Percentiles rank a stretch among this genome's conserved stretches.
Conservation (phyloP, 495 filamentous ascomycete genomes). For the Xylaria cubensis region DNA sequence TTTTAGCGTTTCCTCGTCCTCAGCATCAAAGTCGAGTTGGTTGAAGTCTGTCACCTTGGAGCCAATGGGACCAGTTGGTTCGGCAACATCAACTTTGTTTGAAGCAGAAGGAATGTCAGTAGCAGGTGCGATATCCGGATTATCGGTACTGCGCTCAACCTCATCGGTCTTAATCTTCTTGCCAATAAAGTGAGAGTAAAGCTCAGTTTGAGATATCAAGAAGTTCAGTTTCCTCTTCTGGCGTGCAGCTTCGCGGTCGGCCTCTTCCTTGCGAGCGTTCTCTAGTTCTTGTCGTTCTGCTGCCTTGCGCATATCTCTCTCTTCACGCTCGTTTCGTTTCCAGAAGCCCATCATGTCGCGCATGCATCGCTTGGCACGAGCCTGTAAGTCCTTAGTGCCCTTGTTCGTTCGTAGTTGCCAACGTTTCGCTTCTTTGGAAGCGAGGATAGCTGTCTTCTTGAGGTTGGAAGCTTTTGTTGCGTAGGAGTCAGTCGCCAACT, state of each 20-base stretch:
- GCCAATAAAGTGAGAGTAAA: conserved; percentile 99
- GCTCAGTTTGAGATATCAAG: conserved; percentile 96
- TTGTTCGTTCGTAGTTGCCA: conserved; percentile 99
- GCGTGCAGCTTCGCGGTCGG: conserved; percentile 93
- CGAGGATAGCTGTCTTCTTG: conserved; percentile 96
- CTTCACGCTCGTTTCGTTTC: conserved; percentile 98
- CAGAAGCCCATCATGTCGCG: conserved; percentile 99
- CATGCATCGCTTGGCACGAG: conserved; percentile 96
- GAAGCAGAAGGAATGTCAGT: conserved; percentile 52
- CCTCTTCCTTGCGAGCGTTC: conserved; percentile 94
- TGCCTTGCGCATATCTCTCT: conserved; percentile 89
- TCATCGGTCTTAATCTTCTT: conserved; percentile 98
- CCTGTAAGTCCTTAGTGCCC: conserved; percentile 95
- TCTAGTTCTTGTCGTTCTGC: conserved; percentile 97
- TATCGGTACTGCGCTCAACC: conserved; percentile 85
- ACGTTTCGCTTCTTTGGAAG: conserved; percentile 93
- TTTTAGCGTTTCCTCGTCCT: conserved; percentile 82
- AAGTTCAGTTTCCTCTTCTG: conserved; percentile 99
- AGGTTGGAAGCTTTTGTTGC: conserved; percentile 87
- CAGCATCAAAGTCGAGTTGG: conserved; percentile 92
- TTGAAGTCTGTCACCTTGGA: conserved; percentile 90
- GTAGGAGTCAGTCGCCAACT: conserved; percentile 82
- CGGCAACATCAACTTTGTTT: conserved; percentile 61
- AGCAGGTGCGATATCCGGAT: conserved; percentile 66
- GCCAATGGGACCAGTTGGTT: conserved; percentile 62